Evolutionary conservation across 176 grass and related monocot genomes (phyloP).

Genomic region (Hyparrhenia diplandra): DNA sequence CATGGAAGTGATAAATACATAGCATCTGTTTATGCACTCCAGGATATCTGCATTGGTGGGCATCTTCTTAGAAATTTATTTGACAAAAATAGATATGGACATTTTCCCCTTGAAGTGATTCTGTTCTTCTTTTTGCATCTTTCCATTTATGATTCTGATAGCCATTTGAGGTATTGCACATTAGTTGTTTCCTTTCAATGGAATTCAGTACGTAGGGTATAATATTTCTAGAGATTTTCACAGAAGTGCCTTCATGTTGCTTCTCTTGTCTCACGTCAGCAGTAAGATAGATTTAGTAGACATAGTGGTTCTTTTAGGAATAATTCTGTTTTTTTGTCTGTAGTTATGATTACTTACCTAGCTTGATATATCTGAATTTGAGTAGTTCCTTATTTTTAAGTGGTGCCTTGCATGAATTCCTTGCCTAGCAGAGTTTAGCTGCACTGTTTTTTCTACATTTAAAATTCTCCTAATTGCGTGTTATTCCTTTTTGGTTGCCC

Average conservation of each 20-base stretch:
- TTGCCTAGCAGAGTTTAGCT: neutral
- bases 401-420: neutral
- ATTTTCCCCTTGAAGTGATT: neutral
- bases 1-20: neutral
- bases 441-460: neutral
- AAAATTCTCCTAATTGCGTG: neutral
- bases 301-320: neutral
- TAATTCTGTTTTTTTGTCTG: neutral
- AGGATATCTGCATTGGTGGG: neutral
- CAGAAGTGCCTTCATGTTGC: neutral
- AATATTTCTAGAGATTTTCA: neutral
- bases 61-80: neutral
- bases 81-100: neutral
- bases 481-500: constrained; percentile 4
- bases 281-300: neutral
- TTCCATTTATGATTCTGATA: neutral
- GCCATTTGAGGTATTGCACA: neutral
- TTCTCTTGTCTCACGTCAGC: neutral
- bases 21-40: neutral
- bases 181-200: neutral
- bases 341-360: neutral
- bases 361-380: neutral
- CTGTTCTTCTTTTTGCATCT: neutral
- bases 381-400: neutral
- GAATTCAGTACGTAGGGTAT: neutral